Evolutionary conservation across 352 stramenopile genomes (phyloP).

Genomic region (Phytopythium delawarense): DNA sequence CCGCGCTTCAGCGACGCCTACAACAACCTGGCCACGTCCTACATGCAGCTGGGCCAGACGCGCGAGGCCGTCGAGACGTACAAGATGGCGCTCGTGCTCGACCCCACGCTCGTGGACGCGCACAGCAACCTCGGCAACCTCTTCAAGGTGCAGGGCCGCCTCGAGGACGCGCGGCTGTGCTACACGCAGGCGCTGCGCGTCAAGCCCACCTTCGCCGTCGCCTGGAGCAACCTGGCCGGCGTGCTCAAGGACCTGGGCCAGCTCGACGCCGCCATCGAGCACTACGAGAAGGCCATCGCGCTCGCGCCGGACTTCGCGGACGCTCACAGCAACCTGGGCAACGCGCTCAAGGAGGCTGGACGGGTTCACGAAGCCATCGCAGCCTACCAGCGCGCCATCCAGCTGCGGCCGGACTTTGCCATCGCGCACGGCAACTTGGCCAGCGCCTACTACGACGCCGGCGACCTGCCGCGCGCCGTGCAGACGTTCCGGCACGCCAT

Average conservation of each 20-base stretch:
- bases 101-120: conserved; percentile 89
- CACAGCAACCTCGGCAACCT: conserved; percentile 94
- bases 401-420: conserved; percentile 87
- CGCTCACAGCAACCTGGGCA: conserved; percentile 84
- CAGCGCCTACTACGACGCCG: conserved; percentile 87
- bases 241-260: conserved; percentile 90
- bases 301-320: conserved; percentile 84
- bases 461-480: conserved; percentile 81
- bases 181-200: conserved; percentile 90
- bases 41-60: conserved; percentile 90
- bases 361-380: conserved; percentile 68
- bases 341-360: conserved; percentile 77
- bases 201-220: conserved; percentile 88
- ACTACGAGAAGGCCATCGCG: conserved; percentile 83
- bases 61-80: conserved; percentile 92
- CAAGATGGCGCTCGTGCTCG: conserved; percentile 90
- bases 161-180: conserved; percentile 87
- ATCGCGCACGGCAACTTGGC: conserved; percentile 91
- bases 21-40: conserved; percentile 90
- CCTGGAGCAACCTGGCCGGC: conserved; percentile 90
- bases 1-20: conserved; percentile 90
- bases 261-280: conserved; percentile 69
- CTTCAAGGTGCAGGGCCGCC: conserved; percentile 84
- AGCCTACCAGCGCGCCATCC: conserved; percentile 84
- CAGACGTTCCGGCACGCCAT: conserved; percentile 89